These are phyloP conservation scores for Cyathus striatus DNA, from an alignment of 768 basidiomycete genomes.

Conservation along the genomic window DNA sequence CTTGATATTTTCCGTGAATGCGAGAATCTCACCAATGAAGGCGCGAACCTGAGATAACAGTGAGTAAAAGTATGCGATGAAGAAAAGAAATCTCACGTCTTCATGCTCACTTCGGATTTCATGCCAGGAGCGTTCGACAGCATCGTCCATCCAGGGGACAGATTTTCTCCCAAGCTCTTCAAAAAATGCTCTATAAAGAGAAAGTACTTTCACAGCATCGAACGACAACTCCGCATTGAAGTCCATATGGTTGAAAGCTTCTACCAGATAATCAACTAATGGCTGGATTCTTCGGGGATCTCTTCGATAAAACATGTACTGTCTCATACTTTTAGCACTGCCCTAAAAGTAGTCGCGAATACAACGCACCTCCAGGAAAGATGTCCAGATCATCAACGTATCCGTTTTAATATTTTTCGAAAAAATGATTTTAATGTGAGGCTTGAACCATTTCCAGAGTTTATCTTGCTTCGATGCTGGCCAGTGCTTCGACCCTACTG, in stretches of 20 bases:
- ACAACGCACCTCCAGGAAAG: constrained; percentile 59
- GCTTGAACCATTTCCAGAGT: constrained; percentile 80
- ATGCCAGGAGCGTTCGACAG: constrained; percentile 62
- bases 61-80: constrained; percentile 1
- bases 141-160: constrained; percentile 67
- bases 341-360: too few species aligned
- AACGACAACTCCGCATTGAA: constrained; percentile 82
- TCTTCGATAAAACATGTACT: constrained; percentile 75
- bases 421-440: constrained; percentile 61
- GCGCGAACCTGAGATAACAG: constrained; percentile 51
- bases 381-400: constrained; percentile 73
- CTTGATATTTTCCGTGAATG: constrained; percentile 69
- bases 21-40: constrained; percentile 71
- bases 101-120: constrained; percentile 76
- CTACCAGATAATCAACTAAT: constrained; percentile 67
- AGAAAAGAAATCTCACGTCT: constrained; percentile 40
- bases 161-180: constrained; percentile 80
- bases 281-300: constrained; percentile 84
- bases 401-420: constrained; percentile 75
- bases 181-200: constrained; percentile 65
- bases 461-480: constrained; percentile 56
- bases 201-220: constrained; percentile 66
- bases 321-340: constrained; percentile 6
- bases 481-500: constrained; percentile 83
- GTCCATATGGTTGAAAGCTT: constrained; percentile 61